phyloP scores from a whole-genome alignment of 331 rosid genomes.

The Spiraea crenata region DNA sequence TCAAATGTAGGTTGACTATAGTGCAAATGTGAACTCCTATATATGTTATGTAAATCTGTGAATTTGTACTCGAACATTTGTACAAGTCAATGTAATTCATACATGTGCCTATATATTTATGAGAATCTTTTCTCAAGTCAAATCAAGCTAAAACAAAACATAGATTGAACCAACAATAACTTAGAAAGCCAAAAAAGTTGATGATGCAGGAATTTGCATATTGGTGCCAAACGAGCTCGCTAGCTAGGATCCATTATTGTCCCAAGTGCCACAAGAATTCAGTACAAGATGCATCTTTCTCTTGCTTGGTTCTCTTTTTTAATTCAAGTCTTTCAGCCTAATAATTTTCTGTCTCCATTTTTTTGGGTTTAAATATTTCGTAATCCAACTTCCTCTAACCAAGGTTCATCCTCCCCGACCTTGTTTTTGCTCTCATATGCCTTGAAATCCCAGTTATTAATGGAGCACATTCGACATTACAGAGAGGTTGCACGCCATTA shows the following conservation, averaged over 20 bases:
- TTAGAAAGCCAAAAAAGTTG: not conserved
- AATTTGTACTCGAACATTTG: too few relatives aligned
- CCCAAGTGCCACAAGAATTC: constrained; percentile 2
- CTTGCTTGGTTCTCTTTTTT: not conserved
- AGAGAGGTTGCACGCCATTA: constrained; percentile 8
- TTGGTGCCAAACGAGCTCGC: not conserved
- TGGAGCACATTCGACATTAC: constrained; percentile 5
- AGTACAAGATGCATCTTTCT: constrained; percentile 8
- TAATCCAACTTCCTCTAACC: not conserved
- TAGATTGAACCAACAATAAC: constrained; percentile 1
- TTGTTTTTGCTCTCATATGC: not conserved
- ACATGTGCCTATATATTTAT: too few relatives aligned
- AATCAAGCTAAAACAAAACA: not conserved
- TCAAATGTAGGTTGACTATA: too few relatives aligned
- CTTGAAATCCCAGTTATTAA: constrained; percentile 9
- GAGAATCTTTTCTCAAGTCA: not conserved
- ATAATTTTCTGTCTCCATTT: not conserved
- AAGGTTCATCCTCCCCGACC: constrained; percentile 18
- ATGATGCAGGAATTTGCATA: constrained; percentile 19
- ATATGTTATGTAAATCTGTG: too few relatives aligned
- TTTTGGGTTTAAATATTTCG: constrained; percentile 1
- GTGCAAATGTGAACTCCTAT: too few relatives aligned
- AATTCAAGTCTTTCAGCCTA: not conserved
- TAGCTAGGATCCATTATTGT: not conserved
- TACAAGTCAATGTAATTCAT: too few relatives aligned